A percentile compares a stretch with the other conserved stretches of the same genome.
These are phyloP conservation scores for Penicillium janthinellum DNA, from an alignment of 2,329 filamentous ascomycete genomes.

Conservation along the genomic window DNA sequence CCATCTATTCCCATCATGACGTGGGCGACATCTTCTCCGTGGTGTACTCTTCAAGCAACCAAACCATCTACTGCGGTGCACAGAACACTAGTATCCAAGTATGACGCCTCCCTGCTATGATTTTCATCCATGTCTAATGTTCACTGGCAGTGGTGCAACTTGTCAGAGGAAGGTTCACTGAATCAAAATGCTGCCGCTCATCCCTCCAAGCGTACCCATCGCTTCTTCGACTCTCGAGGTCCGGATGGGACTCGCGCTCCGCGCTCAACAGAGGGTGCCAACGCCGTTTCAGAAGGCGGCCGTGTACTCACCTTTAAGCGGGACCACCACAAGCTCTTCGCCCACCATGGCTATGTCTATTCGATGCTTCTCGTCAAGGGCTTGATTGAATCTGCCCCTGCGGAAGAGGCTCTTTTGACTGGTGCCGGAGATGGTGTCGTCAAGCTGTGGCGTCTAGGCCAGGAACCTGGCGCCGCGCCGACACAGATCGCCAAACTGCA, in stretches of 20 bases:
- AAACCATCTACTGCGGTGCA: constrained; percentile 86
- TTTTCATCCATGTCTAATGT: constrained; percentile 21
- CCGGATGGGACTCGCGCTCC: constrained; percentile 80
- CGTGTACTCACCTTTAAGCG: constrained; percentile 78
- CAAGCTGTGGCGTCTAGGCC: constrained; percentile 83
- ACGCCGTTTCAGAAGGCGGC: constrained; percentile 57
- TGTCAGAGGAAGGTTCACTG: constrained; percentile 63
- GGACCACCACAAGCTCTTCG: constrained; percentile 80
- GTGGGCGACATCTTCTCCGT: constrained; percentile 95
- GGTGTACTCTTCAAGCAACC: constrained; percentile 76
- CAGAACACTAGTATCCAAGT: constrained; percentile 91
- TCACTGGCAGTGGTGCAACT: constrained; percentile 68
- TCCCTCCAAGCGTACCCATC: constrained; percentile 74
- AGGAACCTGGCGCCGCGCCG: constrained; percentile 62
- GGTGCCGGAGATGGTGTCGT: constrained; percentile 93
- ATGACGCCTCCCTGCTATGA: constrained; percentile 7
- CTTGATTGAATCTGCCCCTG: constrained; percentile 66
- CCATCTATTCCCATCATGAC: constrained; percentile 91
- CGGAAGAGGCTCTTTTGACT: constrained; percentile 77
- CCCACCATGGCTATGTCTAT: constrained; percentile 94
- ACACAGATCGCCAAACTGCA: constrained; percentile 69
- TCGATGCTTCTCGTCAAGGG: constrained; percentile 87
- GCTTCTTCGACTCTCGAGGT: constrained; percentile 90
- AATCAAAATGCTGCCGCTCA: constrained; percentile 67
- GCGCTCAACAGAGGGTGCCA: constrained; percentile 57